Conservation (phyloP, 1,139 yeast genomes). For the Yamadazyma siamensis region DNA sequence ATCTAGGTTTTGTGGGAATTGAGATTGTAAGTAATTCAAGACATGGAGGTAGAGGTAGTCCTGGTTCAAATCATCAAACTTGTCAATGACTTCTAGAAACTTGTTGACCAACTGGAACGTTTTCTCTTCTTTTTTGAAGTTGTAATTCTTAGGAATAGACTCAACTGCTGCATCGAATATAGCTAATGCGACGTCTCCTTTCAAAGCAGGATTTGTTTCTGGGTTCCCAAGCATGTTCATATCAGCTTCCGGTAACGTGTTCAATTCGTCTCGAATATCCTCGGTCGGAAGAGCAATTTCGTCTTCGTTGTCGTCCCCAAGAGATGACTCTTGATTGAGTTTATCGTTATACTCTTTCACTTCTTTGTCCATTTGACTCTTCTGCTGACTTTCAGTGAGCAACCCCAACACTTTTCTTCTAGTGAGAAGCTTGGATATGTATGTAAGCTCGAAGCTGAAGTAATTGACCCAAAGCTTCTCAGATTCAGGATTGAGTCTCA, state of each 20-base stretch:
- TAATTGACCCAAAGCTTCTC: conserved; percentile 78
- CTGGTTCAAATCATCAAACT: conserved; percentile 68
- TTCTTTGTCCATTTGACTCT: conserved; percentile 49
- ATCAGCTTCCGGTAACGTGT: conserved; percentile 81
- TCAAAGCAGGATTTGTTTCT: conserved; percentile 84
- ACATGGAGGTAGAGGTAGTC: conserved; percentile 65
- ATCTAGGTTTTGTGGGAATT: conserved; percentile 35
- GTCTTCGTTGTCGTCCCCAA: conserved; percentile 28
- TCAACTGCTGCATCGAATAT: conserved; percentile 71
- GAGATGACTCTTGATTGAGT: conserved; percentile 23
- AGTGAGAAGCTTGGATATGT: conserved; percentile 76
- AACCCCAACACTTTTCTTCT: conserved; percentile 81
- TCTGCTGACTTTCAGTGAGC: conserved; percentile 72
- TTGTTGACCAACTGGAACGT: conserved; percentile 42
- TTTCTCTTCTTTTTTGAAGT: conserved; percentile 29
- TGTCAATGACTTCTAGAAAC: conserved; percentile 58
- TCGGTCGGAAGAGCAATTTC: conserved; percentile 53
- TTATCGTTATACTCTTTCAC: conserved; percentile 23
- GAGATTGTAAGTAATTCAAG: conserved; percentile 45
- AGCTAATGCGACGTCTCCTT: conserved; percentile 84
- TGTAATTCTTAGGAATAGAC: conserved; percentile 33
- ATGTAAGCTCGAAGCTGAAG: conserved; percentile 82
- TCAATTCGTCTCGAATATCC: conserved; percentile 58
- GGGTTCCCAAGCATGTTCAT: conserved; percentile 81
- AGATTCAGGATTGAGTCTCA: conserved; percentile 79